These are phyloP conservation scores for Mortierella sp. DNA, from an alignment of 371 early-diverging fungal species.

Conservation along the genomic window DNA sequence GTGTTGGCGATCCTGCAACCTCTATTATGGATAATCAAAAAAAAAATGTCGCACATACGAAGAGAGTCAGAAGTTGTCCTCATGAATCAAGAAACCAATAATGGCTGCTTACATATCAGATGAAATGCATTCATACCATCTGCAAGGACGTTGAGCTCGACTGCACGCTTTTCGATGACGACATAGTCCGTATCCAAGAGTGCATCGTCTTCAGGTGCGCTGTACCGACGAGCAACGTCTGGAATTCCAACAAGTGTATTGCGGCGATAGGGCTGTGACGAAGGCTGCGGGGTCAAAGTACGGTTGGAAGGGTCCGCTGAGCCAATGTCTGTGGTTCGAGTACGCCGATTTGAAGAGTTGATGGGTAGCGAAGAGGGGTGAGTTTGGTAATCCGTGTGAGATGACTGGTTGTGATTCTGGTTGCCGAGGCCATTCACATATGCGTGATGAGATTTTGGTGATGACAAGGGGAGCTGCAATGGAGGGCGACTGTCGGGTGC, in stretches of 20 bases:
- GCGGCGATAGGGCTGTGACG: constrained; percentile 47
- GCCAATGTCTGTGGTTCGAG: constrained; percentile 25
- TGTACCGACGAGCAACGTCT: constrained; percentile 51
- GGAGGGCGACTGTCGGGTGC: constrained; percentile 37
- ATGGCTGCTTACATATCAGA: background rate
- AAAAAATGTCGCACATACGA: background rate
- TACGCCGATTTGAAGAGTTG: constrained; percentile 27
- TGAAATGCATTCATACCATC: constrained; percentile 68
- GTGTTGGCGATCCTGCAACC: constrained; percentile 57
- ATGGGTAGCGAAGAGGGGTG: constrained; percentile 33
- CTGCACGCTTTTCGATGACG: constrained; percentile 84
- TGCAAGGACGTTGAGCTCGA: constrained; percentile 91
- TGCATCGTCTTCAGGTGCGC: constrained; percentile 73
- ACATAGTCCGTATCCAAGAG: constrained; percentile 85
- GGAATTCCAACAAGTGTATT: constrained; percentile 45
- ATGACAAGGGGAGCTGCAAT: constrained; percentile 49
- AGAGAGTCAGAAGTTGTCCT: background rate
- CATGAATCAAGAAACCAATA: background rate
- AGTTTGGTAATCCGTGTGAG: constrained; percentile 16
- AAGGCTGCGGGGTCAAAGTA: constrained; percentile 33
- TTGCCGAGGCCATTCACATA: constrained; percentile 11
- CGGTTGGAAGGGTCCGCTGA: constrained; percentile 23
- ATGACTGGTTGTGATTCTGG: constrained; percentile 9
- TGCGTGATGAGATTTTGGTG: constrained; percentile 32
- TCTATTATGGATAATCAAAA: constrained; percentile 33